phyloP scores from a whole-genome alignment of 192 early-diverging fungal species.

The Mortierella claussenii region DNA sequence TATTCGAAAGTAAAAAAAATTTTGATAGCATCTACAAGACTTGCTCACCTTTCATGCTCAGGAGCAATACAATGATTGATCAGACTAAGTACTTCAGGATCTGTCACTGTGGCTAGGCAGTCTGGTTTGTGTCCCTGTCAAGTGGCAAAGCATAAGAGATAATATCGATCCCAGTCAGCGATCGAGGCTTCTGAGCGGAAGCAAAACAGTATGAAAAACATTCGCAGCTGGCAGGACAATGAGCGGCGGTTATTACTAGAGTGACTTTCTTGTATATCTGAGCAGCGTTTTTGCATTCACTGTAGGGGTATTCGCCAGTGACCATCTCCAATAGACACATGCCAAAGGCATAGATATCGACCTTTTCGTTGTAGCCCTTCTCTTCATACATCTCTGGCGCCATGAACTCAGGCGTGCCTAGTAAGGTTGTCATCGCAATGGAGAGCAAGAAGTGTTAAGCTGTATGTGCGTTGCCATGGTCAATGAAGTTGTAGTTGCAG shows the following conservation, averaged over 20 bases:
- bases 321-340: slow-evolving; percentile 88
- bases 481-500: too few species aligned
- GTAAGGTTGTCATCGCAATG: not conserved
- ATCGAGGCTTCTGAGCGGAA: too few species aligned
- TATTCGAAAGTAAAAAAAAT: not conserved
- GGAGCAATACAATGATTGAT: slow-evolving; percentile 72
- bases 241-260: too few species aligned
- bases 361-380: slow-evolving; percentile 84
- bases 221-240: too few species aligned
- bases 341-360: slow-evolving; percentile 88
- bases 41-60: slow-evolving; percentile 68
- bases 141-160: too few species aligned
- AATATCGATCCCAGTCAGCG: too few species aligned
- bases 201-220: too few species aligned
- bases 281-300: slow-evolving; percentile 83
- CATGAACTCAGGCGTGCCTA: slow-evolving; percentile 83
- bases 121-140: slow-evolving; percentile 76
- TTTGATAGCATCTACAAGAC: too few species aligned
- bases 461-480: too few species aligned
- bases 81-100: slow-evolving; percentile 73
- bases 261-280: slow-evolving; percentile 85
- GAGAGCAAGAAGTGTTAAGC: slow-evolving; percentile 6
- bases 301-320: slow-evolving; percentile 85
- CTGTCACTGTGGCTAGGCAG: slow-evolving; percentile 68
- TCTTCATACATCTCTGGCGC: slow-evolving; percentile 91